Base-by-base conservation (phyloP, 2,329 filamentous ascomycete genomes). In the Nemania sp. region DNA sequence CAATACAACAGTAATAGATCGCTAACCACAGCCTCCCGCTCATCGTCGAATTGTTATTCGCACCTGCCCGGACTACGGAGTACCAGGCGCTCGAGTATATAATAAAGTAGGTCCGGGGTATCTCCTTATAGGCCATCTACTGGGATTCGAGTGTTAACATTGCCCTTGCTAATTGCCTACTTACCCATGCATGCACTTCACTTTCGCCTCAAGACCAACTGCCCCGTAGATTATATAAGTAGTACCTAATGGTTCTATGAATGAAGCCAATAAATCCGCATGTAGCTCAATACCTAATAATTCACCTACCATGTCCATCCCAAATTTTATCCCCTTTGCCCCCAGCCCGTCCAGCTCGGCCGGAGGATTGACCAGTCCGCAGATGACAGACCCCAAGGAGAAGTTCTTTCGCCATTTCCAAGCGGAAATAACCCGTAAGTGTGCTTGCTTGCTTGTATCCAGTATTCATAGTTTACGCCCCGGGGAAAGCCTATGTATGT, bases 391-490 rank as follows among this genome's bases (percentile, higher is more conserved):
- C 66, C 81, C 88, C 65, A 96, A 94, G 73, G 91, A 95, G 76
- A 89, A 89, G 43, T 97, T 97, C 83, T 94, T 95, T 79, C 88
- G 89, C 73, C 91, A 93, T 77, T 97, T 97, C 76, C 90, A 93
- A 72, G 86, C 90, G 74, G 90, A 92, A 79, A 88, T 92, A 59
- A 88, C 88, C 54, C 86, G 93, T 94, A 82, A 26, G 52, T 54
- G 3, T 43, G 15, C 18, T n/a, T 43, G 15, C 15, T 15, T 43
- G 15, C 18, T n/a, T 43, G 15, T 43, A 43, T 43, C 41, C 15
- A 4, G 29, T 32, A 32, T 32, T 32, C 29, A 8, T 32, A 32
- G 29, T 8, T 32, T 32, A 8, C 41, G 41, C 13, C 13, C 43
- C 11, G 11, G n/a, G 13, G 20, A 18, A 15, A 49, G 32, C 10